Conservation (phyloP, 352 stramenopile species). For the Globisporangium yorkense region DNA sequence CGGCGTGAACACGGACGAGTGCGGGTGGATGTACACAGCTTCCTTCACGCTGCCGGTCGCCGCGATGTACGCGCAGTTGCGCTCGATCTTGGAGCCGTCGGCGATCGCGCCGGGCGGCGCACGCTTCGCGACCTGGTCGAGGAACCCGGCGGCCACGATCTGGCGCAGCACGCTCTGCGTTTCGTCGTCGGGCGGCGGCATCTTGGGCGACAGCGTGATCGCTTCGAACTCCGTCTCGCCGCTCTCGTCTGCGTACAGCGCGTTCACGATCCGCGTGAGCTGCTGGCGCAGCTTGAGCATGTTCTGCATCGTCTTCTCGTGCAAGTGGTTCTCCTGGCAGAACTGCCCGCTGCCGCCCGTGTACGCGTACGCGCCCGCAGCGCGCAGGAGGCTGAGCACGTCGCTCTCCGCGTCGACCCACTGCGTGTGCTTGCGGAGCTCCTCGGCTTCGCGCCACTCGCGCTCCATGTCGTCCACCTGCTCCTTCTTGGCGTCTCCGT, state of each 20-base stretch:
- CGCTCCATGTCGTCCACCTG: constrained; percentile 65
- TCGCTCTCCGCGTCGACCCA: constrained; percentile 82
- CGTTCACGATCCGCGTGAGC: constrained; percentile 79
- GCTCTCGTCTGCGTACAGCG: constrained; percentile 32
- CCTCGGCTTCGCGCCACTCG: constrained; percentile 68
- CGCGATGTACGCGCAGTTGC: constrained; percentile 74
- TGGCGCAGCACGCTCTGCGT: constrained; percentile 62
- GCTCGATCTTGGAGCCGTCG: constrained; percentile 75
- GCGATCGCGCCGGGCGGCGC: constrained; percentile 67
- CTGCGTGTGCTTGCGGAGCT: constrained; percentile 62
- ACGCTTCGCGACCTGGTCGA: constrained; percentile 80
- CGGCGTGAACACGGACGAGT: constrained; percentile 75
- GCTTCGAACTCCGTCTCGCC: constrained; percentile 17
- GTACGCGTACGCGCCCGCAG: constrained; percentile 73
- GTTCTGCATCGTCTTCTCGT: constrained; percentile 87
- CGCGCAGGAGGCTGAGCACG: constrained; percentile 69
- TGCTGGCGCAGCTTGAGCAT: constrained; percentile 84
- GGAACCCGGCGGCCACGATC: constrained; percentile 72
- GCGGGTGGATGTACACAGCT: constrained; percentile 80
- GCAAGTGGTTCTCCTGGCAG: constrained; percentile 69
- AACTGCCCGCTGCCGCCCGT: constrained; percentile 54
- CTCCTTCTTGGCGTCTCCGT: constrained; percentile 20
- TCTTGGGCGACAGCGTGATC: constrained; percentile 50
- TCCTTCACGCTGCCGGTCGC: constrained; percentile 53
- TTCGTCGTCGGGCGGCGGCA: constrained; percentile 57